Evolutionary conservation across 805 yeast species (phyloP).

Genomic region (Ogataea pini): DNA sequence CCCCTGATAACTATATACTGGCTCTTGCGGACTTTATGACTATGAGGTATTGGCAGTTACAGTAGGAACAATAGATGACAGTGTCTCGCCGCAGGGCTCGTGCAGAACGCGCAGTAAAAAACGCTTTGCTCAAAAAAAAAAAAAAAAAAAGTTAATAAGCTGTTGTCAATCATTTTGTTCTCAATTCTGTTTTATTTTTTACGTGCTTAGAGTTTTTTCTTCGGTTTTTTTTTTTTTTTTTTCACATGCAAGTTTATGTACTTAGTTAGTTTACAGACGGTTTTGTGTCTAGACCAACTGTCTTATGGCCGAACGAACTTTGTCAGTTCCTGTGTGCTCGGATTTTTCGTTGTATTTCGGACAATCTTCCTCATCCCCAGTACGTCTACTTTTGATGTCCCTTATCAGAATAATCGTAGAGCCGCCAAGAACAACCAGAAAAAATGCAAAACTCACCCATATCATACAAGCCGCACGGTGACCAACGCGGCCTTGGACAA

Average conservation of each 20-base stretch:
- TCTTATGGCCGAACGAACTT: constrained; percentile 3
- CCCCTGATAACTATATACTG: not conserved
- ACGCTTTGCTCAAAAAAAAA: not conserved
- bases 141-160: not conserved
- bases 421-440: constrained; percentile 42
- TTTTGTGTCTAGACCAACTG: not conserved
- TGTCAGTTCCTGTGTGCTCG: not conserved
- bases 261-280: not conserved
- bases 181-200: not conserved
- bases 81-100: not conserved
- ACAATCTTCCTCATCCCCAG: not conserved
- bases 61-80: constrained; percentile 3
- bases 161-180: no score
- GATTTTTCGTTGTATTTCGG: not conserved
- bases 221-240: not conserved
- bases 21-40: not conserved
- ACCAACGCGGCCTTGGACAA: constrained; percentile 48
- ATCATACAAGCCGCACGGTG: constrained; percentile 55
- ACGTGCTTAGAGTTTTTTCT: not conserved
- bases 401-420: constrained; percentile 38
- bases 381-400: constrained; percentile 28
- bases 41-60: not conserved
- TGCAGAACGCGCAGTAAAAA: not conserved
- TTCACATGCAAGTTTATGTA: not conserved
- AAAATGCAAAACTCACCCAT: constrained; percentile 60